Base-by-base conservation (phyloP, 2,329 filamentous ascomycete species). In the Colletotrichum sp. region DNA sequence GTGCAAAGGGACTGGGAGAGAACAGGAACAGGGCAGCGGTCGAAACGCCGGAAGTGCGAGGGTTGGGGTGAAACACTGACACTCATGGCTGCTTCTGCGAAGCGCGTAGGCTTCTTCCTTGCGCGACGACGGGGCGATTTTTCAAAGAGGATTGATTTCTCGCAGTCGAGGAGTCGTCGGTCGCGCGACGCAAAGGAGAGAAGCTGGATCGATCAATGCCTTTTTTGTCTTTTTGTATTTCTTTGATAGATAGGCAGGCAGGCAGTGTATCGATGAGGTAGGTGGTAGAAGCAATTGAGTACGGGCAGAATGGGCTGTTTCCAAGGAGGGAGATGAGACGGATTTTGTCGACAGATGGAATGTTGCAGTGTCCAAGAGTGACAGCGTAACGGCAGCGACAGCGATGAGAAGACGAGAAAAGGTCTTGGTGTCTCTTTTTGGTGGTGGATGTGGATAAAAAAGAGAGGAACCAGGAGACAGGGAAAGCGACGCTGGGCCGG, bases 51-150 rank as follows among this genome's bases (percentile, higher is more conserved):
- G 79, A 71, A 79, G 78, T 77, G 80, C 77, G 69, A 78, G 75
- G 77, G 69, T 73, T 76, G 76, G 74, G 79, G 70, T 80, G 80
- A 84, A 83, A 85, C 83, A 88, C 88, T 86, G 83, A 89, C 88
- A 84, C 87, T 89, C 88, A 89, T 89, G 78, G 82, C 88, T 82
- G 77, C 76, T 77, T 75, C 71, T 71, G 62, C 62, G 75, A 77
- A 77, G 75, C 72, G 69, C 75, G 71, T 65, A 72, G 77, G 77
- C 77, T 77, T 76, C 77, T 78, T 78, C 77, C 77, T 72, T 78
- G 77, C 69, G 67, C 68, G 68, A 69, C 70, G 70, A 73, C 49
- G 57, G 60, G 59, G 73, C 39, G 63, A 49, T 32, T 18, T 72
- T 32, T 62, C 30, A 39, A 36, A 21, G 32, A 57, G 59, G 67